Evolutionary conservation across 163 green algal species (phyloP), one percentile per base, ranked within the genome.

Genomic region (Volvox carteri): DNA sequence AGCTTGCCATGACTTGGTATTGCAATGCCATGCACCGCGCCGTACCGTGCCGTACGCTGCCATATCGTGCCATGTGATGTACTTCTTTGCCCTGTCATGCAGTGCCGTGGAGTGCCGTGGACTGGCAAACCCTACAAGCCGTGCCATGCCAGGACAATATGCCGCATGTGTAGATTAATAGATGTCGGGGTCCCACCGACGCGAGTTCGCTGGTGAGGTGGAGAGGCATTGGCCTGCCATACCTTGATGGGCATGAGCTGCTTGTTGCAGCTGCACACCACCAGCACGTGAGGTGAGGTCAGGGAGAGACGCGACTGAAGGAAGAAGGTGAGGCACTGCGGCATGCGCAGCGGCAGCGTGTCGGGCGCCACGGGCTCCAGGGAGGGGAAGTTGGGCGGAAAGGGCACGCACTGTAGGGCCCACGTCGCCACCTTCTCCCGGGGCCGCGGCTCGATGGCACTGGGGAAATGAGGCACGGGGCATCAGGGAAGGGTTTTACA

Each of bases 311-410:
- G 75, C 7, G 77, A 80, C 46, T 80, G 65, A 62, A 90, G 39
- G 41, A 83, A 72, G 60, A 84, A 86, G 1, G 65, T 54, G 25
- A 86, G 58, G 44, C 65, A 78, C 30, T 77, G 86, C 67, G 75
- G 86, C 65, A 83, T 41, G 19, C 84, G 78, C 52, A 85, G 67
- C 52, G 67, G 39, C 35, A 76, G 84, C 37, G 89, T 88, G 62
- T 77, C 62, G 42, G 77, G 11, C 5, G 70, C 52, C 46, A 87
- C 58, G 25, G 70, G 37, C 39, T 85, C 75, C 67, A 92, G 89
- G 8, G 89, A 67, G 19, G 89, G 89, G 89, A 90, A 90, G 75
- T 73, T 56, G n/a, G 77, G n/a, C 41, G 89, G 89, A 33, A 90
- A 86, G 72, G 76, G 67, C 39, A 86, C n/a, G 9, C 52, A 62